Percentiles rank a stretch among this genome's conserved stretches.
These are phyloP conservation scores for Linnemannia zychae DNA, from an alignment of 192 early-diverging fungal genomes.

Conservation along the genomic window DNA sequence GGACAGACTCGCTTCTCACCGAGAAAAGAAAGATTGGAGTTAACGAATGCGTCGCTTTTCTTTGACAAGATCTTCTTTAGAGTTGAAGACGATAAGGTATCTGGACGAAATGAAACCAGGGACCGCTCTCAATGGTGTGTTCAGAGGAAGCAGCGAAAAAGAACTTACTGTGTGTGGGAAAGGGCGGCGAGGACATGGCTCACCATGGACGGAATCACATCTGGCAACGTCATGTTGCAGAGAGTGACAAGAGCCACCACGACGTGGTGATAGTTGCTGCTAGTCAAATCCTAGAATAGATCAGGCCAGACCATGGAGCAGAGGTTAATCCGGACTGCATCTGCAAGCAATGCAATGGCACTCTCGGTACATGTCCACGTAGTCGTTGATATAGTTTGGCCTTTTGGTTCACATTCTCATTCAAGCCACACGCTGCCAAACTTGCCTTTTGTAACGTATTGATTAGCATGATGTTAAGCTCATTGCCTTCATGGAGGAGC, in stretches of 20 bases:
- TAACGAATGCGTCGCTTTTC: not conserved
- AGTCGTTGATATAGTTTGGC: not conserved
- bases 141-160: not conserved
- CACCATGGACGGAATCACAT: constrained; percentile 58
- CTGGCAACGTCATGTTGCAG: constrained; percentile 61
- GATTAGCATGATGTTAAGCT: constrained; percentile 67
- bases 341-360: not conserved
- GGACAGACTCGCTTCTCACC: constrained; percentile 58
- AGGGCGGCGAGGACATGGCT: constrained; percentile 55
- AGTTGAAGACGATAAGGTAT: not conserved
- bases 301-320: constrained; percentile 15
- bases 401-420: not conserved
- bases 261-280: constrained; percentile 62
- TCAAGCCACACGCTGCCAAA: too few relatives aligned
- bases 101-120: not conserved
- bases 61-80: not conserved
- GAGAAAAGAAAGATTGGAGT: constrained; percentile 1
- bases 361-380: not conserved
- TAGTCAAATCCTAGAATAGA: constrained; percentile 63
- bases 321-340: not conserved
- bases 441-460: constrained; percentile 68
- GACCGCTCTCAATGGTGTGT: not conserved
- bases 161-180: constrained; percentile 61
- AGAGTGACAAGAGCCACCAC: constrained; percentile 64
- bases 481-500: constrained; percentile 61